Base-by-base conservation (phyloP, 495 filamentous ascomycete genomes). In the Thermothielavioides terrestris region DNA sequence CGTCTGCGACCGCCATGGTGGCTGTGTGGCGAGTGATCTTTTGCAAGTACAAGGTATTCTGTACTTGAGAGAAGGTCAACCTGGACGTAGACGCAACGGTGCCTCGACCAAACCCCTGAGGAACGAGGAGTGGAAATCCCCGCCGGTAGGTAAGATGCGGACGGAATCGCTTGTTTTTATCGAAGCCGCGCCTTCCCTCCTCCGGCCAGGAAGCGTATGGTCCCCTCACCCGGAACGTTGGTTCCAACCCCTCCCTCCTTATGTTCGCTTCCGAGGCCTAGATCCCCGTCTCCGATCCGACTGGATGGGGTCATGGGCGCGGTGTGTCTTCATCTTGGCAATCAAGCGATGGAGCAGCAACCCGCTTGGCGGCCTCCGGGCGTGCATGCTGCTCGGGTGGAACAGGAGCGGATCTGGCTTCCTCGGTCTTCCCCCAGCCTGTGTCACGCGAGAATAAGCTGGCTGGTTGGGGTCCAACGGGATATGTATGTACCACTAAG, bases 251-350 rank as follows among this genome's bases (percentile, higher is more conserved):
- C 7, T 20, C n/a, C 14, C 20, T 14, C 32, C 21, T 21, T 32
- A 11, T 8, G 26, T 43, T 34, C 42, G n/a, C 32, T 8, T 15
- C 14, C 20, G 8, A 27, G 26, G 30, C 17, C 42, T 21, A 23
- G 28, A 45, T 45, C 42, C 42, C 42, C 30, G 42, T 34, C 42
- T 20, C 28, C 28, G 42, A 45, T 34, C 42, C 20, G 22, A 36
- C 43, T 26, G 21, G 27, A 32, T 34, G 28, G 27, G 18, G 28
- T 30, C 41, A 43, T 14, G 23, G n/a, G 28, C n/a, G 25, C 22
- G n/a, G n/a, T n/a, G n/a, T n/a, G 30, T 44, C 17, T 12, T 11
- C n/a, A 11, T 28, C 23, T 28, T 4, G 27, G 11, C 42, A 31
- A 43, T 31, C 41, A 43, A 31, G 39, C 26, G 41, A n/a, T n/a